Evolutionary conservation across 2,329 filamentous ascomycete genomes (phyloP), one percentile per base, ranked within the genome.

Genomic region (Colletotrichum cordylinicola): DNA sequence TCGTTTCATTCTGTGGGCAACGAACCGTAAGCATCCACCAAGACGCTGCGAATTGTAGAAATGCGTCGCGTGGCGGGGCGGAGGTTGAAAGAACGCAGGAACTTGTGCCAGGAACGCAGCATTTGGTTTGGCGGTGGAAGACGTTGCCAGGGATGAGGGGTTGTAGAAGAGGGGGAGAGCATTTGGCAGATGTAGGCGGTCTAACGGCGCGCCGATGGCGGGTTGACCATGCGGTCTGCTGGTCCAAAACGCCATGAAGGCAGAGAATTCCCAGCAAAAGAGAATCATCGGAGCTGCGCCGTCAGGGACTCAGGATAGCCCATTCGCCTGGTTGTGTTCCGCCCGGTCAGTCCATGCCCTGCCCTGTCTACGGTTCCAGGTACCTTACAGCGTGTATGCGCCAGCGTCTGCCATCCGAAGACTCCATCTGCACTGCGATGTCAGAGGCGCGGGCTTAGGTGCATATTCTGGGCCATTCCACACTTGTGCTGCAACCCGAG

Each of bases 331-430:
- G 37, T 37, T 66, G 29, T 21, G 35, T 37, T 31, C 16, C 7
- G 35, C 21, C 56, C 56, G 27, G 6, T 35, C 68, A 52, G 31
- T 52, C 68, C 48, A 29, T 60, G 48, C 33, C 43, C 58, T 35
- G 48, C 56, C 27, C 9, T 31, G 58, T 21, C 13, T 61, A n/a
- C 18, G 21, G 52, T 60, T 64, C 48, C 48, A 74, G 67, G 72
- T 76, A 76, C 74, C 74, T 76, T 56, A 74, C 74, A 73, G 72
- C 27, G n/a, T 62, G n/a, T 55, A 31, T 27, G 37, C 72, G 39
- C 73, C 62, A n/a, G 39, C 52, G 43, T 31, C 56, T 74, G 74
- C 65, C 70, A 76, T 76, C 70, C 35, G 58, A 74, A 65, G 39
- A 62, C 33, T 73, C 56, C 33, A 56, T 21, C 56, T 75, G 62